Base-by-base conservation (phyloP, 495 filamentous ascomycete species). In the Chlorociboria aeruginascens region DNA sequence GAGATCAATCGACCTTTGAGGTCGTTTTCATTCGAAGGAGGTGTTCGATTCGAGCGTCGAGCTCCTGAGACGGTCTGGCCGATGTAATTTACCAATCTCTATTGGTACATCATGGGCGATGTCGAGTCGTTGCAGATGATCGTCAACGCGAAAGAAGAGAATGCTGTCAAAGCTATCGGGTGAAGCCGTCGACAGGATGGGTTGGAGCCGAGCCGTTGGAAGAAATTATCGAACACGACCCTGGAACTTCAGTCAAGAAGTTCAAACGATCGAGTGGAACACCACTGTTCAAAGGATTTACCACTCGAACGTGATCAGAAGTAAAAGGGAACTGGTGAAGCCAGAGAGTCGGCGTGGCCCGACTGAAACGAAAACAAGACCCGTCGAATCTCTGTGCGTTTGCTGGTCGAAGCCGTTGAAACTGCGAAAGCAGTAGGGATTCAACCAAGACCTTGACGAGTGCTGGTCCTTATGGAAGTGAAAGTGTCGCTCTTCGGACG, bases 111-210 rank as follows among this genome's bases (percentile, higher is more conserved):
- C 40, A 25, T 39, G 39, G 48, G 40, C 39, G 30, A 16, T 9
- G 8, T 48, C 46, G 32, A 43, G 30, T 16, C 29, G 38, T 17
- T 40, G 28, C 38, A 28, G 46, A 43, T 40, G 25, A 28, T 41
- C 7, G 39, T 32, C 38, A 40, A 13, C 25, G 14, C 31, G 7
- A 43, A 31, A 39, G 45, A 49, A 41, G 48, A 48, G 37, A 9
- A 44, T 51, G 53, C 53, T 55, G 44, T 55, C 53, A 55, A 55
- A 55, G 53, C 53, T 40, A 42, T 53, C 40, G 32, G 51, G 46
- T 14, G n/a, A 33, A 32, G 36, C 30, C 43, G 29, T 31, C 31
- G 40, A 16, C 16, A 13, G 40, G 32, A 28, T 14, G 34, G 25
- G 44, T 4, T 4, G 39, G 37, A 32, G n/a, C 43, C 43, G 39